Conservation (phyloP, 306 rosid genomes). For the Dalbergia cochinchinensis region DNA sequence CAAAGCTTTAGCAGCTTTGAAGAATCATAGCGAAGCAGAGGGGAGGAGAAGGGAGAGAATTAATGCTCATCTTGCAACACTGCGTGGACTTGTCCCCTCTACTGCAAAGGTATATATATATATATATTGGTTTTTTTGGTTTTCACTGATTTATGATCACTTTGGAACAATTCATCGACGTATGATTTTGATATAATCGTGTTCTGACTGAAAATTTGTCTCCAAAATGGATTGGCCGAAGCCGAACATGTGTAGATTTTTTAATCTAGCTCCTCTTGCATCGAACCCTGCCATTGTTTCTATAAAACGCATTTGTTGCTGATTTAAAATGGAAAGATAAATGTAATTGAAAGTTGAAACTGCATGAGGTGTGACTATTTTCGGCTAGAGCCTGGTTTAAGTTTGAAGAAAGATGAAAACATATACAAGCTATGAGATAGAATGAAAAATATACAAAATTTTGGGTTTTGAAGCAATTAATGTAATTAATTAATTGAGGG, state of each 20-base stretch:
- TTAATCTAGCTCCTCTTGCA: neutral
- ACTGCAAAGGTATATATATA: conserved; percentile 55
- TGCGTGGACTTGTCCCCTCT: conserved; percentile 71
- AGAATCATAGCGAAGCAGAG: conserved; percentile 82
- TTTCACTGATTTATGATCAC: neutral
- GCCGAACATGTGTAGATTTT: neutral
- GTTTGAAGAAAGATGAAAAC: no score
- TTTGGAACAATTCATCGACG: neutral
- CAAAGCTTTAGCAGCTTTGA: conserved; percentile 69
- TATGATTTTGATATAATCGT: neutral
- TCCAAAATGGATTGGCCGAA: neutral
- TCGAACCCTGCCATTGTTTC: neutral
- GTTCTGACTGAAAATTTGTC: neutral
- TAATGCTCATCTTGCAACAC: conserved; percentile 69
- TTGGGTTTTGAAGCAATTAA: no score
- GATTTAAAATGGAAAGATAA: no score
- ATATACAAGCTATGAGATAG: no score
- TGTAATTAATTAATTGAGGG: neutral
- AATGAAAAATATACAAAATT: no score
- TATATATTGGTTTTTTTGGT: no score
- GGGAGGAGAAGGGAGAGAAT: conserved; percentile 78
- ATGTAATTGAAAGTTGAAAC: no score
- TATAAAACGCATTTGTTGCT: neutral
- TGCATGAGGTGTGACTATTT: no score
- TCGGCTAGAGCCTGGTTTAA: no score